Conservation (phyloP, 306 rosid genomes). For the Cicer yamashitae region DNA sequence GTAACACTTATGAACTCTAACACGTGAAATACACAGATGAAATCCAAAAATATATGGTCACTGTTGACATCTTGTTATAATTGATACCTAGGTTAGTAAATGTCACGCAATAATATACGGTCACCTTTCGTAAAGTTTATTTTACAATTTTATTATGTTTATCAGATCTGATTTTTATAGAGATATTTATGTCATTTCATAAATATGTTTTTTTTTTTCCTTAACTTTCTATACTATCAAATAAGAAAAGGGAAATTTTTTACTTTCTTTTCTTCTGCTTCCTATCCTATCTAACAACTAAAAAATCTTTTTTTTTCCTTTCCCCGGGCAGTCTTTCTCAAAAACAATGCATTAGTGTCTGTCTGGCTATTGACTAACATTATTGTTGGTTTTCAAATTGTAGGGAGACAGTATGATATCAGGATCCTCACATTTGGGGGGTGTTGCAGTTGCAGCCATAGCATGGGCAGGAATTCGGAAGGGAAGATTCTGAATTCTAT, state of each 20-base stretch:
- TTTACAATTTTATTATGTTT: too few relatives aligned
- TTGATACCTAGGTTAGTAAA: too few relatives aligned
- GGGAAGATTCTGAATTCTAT: constrained; percentile 63
- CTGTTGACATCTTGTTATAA: too few relatives aligned
- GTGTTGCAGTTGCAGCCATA: constrained; percentile 86
- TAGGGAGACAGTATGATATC: constrained; percentile 73
- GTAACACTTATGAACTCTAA: background rate
- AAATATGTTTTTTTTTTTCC: too few relatives aligned
- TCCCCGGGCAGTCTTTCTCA: background rate
- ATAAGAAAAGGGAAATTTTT: background rate
- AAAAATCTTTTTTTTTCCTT: background rate
- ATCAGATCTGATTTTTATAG: too few relatives aligned
- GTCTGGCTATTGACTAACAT: background rate
- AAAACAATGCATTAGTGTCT: background rate
- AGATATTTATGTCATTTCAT: too few relatives aligned
- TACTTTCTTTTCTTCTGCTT: background rate
- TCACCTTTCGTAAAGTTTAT: too few relatives aligned
- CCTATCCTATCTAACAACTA: background rate
- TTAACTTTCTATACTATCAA: too few relatives aligned
- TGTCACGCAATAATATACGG: too few relatives aligned
- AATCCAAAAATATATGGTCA: too few relatives aligned
- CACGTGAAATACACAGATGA: too few relatives aligned
- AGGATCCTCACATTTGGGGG: constrained; percentile 90
- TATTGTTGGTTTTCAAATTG: constrained; percentile 37
- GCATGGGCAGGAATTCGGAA: constrained; percentile 78